Percentiles rank a stretch among this genome's conserved stretches.
These are phyloP conservation scores for Neodidymelliopsis sp. DNA, from an alignment of 2,329 filamentous ascomycete genomes.

Conservation along the genomic window DNA sequence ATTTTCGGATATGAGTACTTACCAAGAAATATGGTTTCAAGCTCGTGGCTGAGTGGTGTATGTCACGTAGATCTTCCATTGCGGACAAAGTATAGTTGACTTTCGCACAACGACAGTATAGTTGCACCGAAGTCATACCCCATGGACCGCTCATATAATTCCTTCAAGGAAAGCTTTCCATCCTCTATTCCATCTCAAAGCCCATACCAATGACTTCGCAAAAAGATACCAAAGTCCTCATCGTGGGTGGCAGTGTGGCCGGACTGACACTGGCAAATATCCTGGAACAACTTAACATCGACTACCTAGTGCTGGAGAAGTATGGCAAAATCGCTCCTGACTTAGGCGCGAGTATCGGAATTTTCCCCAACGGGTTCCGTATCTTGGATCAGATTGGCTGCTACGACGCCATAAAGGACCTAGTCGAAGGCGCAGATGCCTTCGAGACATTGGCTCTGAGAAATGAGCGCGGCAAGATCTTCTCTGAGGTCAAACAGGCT, in stretches of 20 bases:
- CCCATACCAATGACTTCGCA: conserved; percentile 1
- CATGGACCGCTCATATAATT: too few relatives aligned
- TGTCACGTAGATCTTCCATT: too few relatives aligned
- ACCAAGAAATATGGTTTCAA: too few relatives aligned
- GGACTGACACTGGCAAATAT: conserved; percentile 20
- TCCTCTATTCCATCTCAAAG: too few relatives aligned
- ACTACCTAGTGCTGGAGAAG: conserved; percentile 25
- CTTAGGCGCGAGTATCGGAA: conserved; percentile 26
- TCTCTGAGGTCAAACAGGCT: background rate
- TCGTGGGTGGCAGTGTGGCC: conserved; percentile 22
- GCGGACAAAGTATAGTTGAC: too few relatives aligned
- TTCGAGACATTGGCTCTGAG: background rate
- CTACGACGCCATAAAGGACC: conserved; percentile 1
- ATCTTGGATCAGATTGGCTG: conserved; percentile 30
- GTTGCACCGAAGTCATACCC: too few relatives aligned
- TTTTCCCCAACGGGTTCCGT: conserved; percentile 22
- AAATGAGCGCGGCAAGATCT: conserved; percentile 1
- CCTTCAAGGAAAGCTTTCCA: too few relatives aligned
- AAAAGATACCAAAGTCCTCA: conserved; percentile 9
- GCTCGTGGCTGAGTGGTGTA: too few relatives aligned
- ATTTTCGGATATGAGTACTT: too few relatives aligned
- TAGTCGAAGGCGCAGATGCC: background rate
- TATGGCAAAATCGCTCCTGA: conserved; percentile 19
- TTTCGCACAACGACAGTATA: too few relatives aligned
- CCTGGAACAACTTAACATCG: conserved; percentile 20